These are phyloP conservation scores for Thermomucor indicae-seudaticae DNA, from an alignment of 371 early-diverging fungal species.

Conservation along the genomic window DNA sequence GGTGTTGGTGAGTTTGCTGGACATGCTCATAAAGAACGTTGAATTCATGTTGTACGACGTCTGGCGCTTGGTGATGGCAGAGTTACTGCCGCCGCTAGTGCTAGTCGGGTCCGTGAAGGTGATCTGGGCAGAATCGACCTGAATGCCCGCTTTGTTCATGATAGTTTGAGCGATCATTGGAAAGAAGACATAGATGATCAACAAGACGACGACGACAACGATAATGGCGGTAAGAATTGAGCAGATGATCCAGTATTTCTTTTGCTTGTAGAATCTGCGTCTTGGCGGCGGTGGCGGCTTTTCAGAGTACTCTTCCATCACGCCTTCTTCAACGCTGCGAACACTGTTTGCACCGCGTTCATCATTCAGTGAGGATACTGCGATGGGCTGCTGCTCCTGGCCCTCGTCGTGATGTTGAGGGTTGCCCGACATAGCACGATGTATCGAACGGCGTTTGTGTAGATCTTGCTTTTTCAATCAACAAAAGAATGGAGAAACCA, in stretches of 20 bases:
- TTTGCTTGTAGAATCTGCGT: constrained; percentile 37
- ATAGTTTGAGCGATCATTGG: constrained; percentile 51
- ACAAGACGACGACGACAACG: constrained; percentile 37
- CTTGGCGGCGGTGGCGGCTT: constrained; percentile 22
- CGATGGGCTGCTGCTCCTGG: not conserved
- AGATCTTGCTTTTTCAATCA: too few species aligned
- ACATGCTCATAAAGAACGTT: constrained; percentile 41
- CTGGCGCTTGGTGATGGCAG: constrained; percentile 11
- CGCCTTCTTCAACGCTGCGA: constrained; percentile 8
- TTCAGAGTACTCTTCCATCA: constrained; percentile 26
- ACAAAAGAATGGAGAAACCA: too few species aligned
- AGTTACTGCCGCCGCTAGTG: too few species aligned
- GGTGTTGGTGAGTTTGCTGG: constrained; percentile 42
- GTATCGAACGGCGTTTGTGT: too few species aligned
- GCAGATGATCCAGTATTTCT: constrained; percentile 50
- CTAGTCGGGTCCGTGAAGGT: constrained; percentile 37
- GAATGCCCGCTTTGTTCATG: constrained; percentile 43
- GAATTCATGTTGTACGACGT: constrained; percentile 19
- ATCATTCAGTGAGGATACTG: not conserved
- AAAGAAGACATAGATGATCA: constrained; percentile 46
- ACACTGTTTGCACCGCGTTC: not conserved
- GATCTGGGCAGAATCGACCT: constrained; percentile 43
- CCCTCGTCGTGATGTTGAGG: too few species aligned
- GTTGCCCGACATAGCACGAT: too few species aligned
- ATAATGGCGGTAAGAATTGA: constrained; percentile 35